Percentiles rank a stretch among this genome's conserved stretches.
Conservation (phyloP, 148 eudicot genomes). For the Vaccinium myrtillus region DNA sequence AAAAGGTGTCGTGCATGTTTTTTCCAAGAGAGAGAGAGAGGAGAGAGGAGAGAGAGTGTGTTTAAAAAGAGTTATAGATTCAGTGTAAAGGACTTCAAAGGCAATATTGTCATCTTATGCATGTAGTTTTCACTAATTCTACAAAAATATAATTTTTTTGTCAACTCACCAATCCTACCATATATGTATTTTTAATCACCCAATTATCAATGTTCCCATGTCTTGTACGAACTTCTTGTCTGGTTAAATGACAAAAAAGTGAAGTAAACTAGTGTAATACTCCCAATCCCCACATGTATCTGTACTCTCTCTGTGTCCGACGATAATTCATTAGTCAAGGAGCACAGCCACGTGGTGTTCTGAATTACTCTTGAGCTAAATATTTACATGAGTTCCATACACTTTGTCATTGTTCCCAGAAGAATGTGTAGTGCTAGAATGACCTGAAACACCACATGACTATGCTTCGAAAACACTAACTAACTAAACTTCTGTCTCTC, state of each 20-base stretch:
- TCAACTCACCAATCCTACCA: conserved; percentile 9
- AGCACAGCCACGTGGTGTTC: too few relatives aligned
- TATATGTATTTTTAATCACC: not conserved
- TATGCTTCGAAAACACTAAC: too few relatives aligned
- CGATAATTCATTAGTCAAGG: too few relatives aligned
- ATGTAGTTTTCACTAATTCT: conserved; percentile 13
- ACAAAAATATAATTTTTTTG: not conserved
- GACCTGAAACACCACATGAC: too few relatives aligned
- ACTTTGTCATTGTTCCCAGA: too few relatives aligned
- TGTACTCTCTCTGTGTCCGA: not conserved
- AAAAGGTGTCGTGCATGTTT: not conserved
- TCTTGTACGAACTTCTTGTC: conserved; percentile 18
- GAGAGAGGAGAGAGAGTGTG: not conserved
- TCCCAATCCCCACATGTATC: conserved; percentile 1
- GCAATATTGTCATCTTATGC: conserved; percentile 21
- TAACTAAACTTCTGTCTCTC: too few relatives aligned
- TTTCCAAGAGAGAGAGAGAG: not conserved
- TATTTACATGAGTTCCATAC: too few relatives aligned
- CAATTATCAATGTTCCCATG: conserved; percentile 19
- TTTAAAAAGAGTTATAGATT: not conserved
- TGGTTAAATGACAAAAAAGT: conserved; percentile 14
- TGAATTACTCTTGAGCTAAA: too few relatives aligned
- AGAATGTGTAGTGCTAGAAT: too few relatives aligned
- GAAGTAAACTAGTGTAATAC: not conserved
- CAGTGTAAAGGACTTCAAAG: conserved; percentile 5